These are phyloP conservation scores for Eutypa lata DNA, from an alignment of 2,329 filamentous ascomycete genomes.

Conservation along the genomic window DNA sequence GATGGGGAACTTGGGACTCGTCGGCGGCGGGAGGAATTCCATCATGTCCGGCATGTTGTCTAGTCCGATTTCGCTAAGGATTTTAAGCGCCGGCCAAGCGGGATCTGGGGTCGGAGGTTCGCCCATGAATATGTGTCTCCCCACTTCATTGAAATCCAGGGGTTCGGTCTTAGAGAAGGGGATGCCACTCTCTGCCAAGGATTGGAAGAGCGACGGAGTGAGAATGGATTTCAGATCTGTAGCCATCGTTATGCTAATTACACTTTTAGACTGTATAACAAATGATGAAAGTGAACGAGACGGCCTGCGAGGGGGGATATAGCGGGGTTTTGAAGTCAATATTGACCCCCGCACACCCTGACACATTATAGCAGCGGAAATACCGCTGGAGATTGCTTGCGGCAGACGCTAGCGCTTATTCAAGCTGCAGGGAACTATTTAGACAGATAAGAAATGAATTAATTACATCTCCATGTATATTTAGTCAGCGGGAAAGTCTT, in stretches of 20 bases:
- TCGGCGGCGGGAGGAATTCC: conserved; percentile 19
- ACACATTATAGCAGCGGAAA: no score
- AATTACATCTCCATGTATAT: no score
- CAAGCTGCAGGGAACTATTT: no score
- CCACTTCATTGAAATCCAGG: conserved; percentile 14
- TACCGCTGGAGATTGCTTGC: no score
- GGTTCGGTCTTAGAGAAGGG: conserved; percentile 11
- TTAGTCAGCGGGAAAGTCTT: no score
- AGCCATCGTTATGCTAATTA: conserved; percentile 3
- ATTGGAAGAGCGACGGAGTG: conserved; percentile 13
- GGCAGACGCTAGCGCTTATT: no score
- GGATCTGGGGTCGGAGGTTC: neutral
- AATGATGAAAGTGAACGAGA: no score
- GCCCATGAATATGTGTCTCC: conserved; percentile 8
- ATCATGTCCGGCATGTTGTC: conserved; percentile 21
- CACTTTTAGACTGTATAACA: no score
- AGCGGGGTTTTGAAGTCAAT: no score
- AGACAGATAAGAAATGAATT: no score
- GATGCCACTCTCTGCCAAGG: conserved; percentile 10
- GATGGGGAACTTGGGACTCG: conserved; percentile 16
- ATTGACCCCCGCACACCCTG: no score
- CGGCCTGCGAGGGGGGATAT: no score
- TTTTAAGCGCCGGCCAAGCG: conserved; percentile 17
- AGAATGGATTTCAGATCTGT: conserved; percentile 8
- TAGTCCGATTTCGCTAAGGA: conserved; percentile 19